These are phyloP conservation scores for Simplicillium aogashimaense DNA, from an alignment of 2,329 filamentous ascomycete genomes.

Conservation along the genomic window DNA sequence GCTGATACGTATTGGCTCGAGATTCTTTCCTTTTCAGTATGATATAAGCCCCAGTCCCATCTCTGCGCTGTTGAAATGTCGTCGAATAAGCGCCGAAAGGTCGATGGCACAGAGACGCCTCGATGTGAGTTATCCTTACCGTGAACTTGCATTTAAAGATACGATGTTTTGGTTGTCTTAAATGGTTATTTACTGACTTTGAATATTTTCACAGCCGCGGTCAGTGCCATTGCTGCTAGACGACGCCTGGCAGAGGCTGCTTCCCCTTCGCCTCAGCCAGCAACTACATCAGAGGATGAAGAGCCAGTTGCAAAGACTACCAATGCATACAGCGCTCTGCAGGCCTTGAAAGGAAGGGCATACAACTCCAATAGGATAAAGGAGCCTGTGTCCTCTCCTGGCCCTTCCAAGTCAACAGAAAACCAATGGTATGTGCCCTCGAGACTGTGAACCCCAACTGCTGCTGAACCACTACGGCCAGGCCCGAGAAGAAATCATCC, in stretches of 20 bases:
- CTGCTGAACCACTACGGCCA: not conserved
- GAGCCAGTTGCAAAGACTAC: not conserved
- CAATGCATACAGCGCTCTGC: slow-evolving; percentile 5
- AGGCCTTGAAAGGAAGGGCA: not conserved
- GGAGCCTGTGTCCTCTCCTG: not conserved
- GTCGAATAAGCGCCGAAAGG: slow-evolving; percentile 22
- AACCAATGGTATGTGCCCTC: not conserved
- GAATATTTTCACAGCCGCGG: slow-evolving; percentile 12
- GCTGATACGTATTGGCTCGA: not conserved
- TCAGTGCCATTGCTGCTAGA: slow-evolving; percentile 26
- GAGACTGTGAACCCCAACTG: not conserved
- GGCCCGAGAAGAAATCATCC: not conserved
- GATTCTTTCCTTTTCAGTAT: not conserved
- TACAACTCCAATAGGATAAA: slow-evolving; percentile 1
- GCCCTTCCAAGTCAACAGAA: not conserved
- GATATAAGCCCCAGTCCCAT: not conserved
- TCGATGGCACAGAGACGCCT: slow-evolving; percentile 17
- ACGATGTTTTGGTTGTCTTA: not conserved
- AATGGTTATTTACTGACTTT: not conserved
- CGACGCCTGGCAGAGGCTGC: slow-evolving; percentile 14
- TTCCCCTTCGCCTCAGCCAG: not conserved
- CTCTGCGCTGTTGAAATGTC: slow-evolving; percentile 10
- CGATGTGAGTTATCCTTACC: slow-evolving; percentile 15
- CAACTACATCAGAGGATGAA: not conserved
- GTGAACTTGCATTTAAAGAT: not conserved